These are phyloP conservation scores for Aspergillus udagawae DNA, from an alignment of 2,329 filamentous ascomycete genomes.

Conservation along the genomic window DNA sequence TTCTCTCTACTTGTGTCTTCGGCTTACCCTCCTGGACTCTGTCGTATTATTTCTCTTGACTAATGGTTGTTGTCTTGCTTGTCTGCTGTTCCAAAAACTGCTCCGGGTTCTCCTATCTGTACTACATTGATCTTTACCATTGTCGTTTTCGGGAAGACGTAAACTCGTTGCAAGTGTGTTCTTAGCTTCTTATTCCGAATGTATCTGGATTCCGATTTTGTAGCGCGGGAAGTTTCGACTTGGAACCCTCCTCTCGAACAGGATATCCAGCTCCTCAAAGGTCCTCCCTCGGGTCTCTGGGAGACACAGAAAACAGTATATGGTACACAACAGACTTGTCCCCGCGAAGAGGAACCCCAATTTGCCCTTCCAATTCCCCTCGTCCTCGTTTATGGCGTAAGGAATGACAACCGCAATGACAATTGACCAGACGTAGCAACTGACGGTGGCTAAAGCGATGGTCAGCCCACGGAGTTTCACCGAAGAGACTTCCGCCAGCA, in stretches of 20 bases:
- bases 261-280: constrained; percentile 26
- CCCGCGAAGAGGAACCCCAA: constrained; percentile 31
- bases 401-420: constrained; percentile 31
- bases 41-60: neutral
- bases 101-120: neutral
- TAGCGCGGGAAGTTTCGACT: constrained; percentile 18
- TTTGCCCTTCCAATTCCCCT: constrained; percentile 28
- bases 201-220: neutral
- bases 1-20: neutral
- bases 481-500: constrained; percentile 51
- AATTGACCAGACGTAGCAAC: constrained; percentile 24
- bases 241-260: constrained; percentile 23
- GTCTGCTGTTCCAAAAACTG: neutral
- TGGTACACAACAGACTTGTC: constrained; percentile 15
- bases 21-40: neutral
- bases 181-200: neutral
- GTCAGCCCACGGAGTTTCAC: constrained; percentile 52
- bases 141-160: neutral
- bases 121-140: neutral
- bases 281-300: constrained; percentile 29
- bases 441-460: constrained; percentile 31
- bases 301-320: constrained; percentile 30
- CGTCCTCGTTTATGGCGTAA: constrained; percentile 31
- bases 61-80: neutral
- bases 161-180: neutral